Evolutionary conservation across 2,329 filamentous ascomycete species (phyloP), one percentile per base, ranked within the genome.

Genomic region (Ophiostoma sp.): DNA sequence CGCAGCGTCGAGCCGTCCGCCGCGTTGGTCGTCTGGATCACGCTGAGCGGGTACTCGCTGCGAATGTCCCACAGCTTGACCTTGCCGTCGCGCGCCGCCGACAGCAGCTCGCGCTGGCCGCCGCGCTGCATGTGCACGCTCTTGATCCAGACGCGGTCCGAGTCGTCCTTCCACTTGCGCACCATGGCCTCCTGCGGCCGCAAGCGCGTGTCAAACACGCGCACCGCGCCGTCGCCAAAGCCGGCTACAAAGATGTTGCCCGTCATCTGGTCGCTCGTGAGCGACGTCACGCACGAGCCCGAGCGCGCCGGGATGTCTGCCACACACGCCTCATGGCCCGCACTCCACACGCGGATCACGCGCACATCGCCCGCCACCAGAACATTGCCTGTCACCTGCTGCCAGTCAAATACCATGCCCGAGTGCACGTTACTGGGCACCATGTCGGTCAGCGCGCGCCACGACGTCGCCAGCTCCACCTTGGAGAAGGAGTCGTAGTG

Each of bases 341-440:
- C 94, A 77, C 96, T 95, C 95, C 95, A 99, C 44, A 98, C 92
- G 48, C 94, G 87, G 75, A 99, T 97, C 44, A 97, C 92, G 71
- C 95, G 92, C 69, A 97, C 93, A 78, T 99, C 95, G 64, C 95
- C 95, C 13, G 95, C 95, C 41, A 98, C 95, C n/a, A 99, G 85
- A 8, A 96, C 90, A 72, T 93, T 92, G 8, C 95, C 95, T 75
- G 93, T 92, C n/a, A 96, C 94, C 80, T 99, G 95, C 78, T 98
- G 94, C 95, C 95, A 99, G 79, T 99, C 94, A 77, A 98, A 96
- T 35, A 98, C 94, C 80, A 99, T 90, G 31, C 95, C 95, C 1
- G 94, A 94, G 78, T 97, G 96, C 76, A 94, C 90, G 76, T 94
- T 97, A 78, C 92, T 96, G 4, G 94, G 93, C 6, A 98, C 91